Conservation (phyloP, 208 protist genomes). For the Leishmania martiniquensis region DNA sequence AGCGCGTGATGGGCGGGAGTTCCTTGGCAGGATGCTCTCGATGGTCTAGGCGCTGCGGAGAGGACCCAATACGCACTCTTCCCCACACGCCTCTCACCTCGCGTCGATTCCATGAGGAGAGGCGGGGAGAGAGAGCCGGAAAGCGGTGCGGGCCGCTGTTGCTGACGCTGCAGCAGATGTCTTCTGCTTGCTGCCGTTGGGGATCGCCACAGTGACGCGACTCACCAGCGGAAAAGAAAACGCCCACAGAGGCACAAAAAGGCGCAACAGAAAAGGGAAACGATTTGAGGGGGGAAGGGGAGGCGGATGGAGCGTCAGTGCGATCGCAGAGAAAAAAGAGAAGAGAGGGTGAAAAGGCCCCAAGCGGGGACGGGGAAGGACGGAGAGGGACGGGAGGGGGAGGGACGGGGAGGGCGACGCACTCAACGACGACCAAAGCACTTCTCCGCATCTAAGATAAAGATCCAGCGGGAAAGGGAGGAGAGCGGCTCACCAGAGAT, state of each 20-base stretch:
- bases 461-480: neutral
- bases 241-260: too few species aligned
- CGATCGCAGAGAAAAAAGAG: neutral
- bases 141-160: neutral
- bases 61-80: too few species aligned
- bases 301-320: too few species aligned
- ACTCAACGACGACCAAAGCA: neutral
- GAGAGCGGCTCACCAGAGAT: neutral
- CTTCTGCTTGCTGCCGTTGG: neutral
- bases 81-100: neutral
- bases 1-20: neutral
- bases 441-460: neutral
- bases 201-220: neutral
- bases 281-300: too few species aligned
- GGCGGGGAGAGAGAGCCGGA: neutral
- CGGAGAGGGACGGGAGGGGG: neutral
- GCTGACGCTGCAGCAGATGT: neutral
- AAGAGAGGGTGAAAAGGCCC: neutral
- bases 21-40: too few species aligned
- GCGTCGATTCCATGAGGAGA: neutral
- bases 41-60: neutral
- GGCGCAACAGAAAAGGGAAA: too few species aligned
- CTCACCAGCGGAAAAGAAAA: too few species aligned
- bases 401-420: neutral
- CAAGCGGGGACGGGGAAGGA: neutral